A percentile compares a stretch with the other conserved stretches of the same genome.
Evolutionary conservation across 2,329 filamentous ascomycete species (phyloP).

Genomic region (Ambrosiella xylebori): DNA sequence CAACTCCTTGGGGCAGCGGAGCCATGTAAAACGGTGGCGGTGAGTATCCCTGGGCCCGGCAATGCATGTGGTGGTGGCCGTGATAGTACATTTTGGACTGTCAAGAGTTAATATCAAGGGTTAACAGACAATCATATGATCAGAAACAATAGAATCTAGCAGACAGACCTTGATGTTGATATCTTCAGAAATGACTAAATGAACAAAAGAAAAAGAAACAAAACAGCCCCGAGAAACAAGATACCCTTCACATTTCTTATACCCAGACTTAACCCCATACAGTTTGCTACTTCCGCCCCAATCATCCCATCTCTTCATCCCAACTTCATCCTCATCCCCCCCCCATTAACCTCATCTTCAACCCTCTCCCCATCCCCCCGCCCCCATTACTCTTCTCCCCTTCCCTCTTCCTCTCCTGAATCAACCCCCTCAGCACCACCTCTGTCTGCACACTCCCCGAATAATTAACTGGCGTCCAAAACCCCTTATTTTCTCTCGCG

Average conservation of each 20-base stretch:
- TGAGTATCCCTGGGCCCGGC: neutral
- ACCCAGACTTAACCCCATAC: neutral
- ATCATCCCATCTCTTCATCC: neutral
- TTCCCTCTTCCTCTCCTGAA: constrained; percentile 48
- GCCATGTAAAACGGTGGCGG: neutral
- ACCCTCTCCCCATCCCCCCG: constrained; percentile 22
- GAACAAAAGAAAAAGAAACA: too few relatives aligned
- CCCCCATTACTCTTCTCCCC: constrained; percentile 26
- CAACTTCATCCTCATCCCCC: neutral
- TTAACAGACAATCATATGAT: neutral
- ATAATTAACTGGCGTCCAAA: constrained; percentile 73
- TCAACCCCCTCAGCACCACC: constrained; percentile 64
- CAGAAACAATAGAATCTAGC: neutral
- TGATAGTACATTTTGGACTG: neutral
- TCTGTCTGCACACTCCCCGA: constrained; percentile 68
- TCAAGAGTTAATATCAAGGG: too few relatives aligned
- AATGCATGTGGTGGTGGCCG: neutral
- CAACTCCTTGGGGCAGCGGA: neutral
- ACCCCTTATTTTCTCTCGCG: constrained; percentile 53
- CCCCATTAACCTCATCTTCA: constrained; percentile 25
- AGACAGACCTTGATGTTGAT: neutral
- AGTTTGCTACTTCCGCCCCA: neutral
- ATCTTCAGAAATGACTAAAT: neutral
- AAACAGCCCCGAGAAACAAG: too few relatives aligned
- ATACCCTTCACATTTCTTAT: neutral